phyloP scores from a whole-genome alignment of 2,329 filamentous ascomycete genomes.

The Huntiella savannae region DNA sequence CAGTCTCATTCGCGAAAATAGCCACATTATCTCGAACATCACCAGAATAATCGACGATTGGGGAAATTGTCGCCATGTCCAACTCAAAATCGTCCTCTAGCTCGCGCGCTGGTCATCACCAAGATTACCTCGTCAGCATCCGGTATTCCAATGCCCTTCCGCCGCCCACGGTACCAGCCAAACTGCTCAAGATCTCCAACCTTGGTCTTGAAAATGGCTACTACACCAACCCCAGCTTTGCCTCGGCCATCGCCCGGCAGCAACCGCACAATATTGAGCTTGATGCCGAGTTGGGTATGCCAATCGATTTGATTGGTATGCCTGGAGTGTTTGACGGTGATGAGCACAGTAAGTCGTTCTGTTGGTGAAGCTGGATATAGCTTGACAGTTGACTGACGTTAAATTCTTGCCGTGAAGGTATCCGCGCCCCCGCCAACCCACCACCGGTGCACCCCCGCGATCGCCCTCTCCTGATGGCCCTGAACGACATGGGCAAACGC shows the following conservation, averaged over 20 bases:
- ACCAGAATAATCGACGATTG: too few species aligned
- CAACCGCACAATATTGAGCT: conserved; percentile 93
- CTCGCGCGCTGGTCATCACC: conserved; percentile 47
- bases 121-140: conserved; percentile 93
- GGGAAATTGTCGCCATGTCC: conserved; percentile 1
- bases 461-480: conserved; percentile 61
- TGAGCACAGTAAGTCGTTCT: conserved; percentile 55
- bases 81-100: conserved; percentile 16
- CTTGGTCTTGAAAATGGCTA: conserved; percentile 71
- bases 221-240: conserved; percentile 81
- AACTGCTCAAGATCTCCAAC: conserved; percentile 91
- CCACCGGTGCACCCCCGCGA: conserved; percentile 67
- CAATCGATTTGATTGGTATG: conserved; percentile 83
- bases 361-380: neutral
- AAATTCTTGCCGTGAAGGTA: conserved; percentile 33
- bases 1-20: too few species aligned
- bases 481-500: conserved; percentile 70
- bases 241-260: conserved; percentile 70
- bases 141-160: conserved; percentile 92
- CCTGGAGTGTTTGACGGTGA: conserved; percentile 89
- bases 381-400: neutral
- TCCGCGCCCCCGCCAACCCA: conserved; percentile 55
- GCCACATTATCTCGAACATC: too few species aligned
- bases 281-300: conserved; percentile 95
- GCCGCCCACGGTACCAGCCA: conserved; percentile 82